Evolutionary conservation across 495 filamentous ascomycete species (phyloP).

Genomic region (Amphirosellinia nigrospora): DNA sequence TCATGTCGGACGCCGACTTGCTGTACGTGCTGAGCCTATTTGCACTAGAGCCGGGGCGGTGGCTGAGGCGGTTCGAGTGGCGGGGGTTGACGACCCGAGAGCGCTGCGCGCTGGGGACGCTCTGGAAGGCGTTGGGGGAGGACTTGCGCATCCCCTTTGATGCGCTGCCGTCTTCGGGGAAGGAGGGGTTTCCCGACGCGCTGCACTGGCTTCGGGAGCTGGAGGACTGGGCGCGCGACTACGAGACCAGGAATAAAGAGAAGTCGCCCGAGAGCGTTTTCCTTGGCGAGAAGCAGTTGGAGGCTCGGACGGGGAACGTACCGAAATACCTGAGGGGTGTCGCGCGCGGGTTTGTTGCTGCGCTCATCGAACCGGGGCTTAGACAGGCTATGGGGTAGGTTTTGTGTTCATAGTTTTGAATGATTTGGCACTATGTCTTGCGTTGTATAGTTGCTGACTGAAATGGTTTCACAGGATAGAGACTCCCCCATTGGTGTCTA

Average conservation of each 20-base stretch:
- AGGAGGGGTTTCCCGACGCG: background rate
- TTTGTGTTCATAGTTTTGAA: background rate
- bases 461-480: background rate
- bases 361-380: conserved; percentile 6
- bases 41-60: conserved; percentile 44
- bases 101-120: conserved; percentile 48
- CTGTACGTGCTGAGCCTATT: conserved; percentile 51
- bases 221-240: conserved; percentile 1
- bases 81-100: conserved; percentile 49
- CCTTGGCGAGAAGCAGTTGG: conserved; percentile 1
- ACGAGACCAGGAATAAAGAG: background rate
- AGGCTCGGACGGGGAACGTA: background rate
- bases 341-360: background rate
- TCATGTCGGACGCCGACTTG: conserved; percentile 51
- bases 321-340: background rate
- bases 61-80: conserved; percentile 50
- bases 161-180: background rate
- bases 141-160: conserved; percentile 10
- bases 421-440: background rate
- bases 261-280: background rate
- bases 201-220: conserved; percentile 19
- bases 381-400: conserved; percentile 14
- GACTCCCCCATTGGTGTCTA: background rate
- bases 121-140: conserved; percentile 37
- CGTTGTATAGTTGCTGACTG: background rate